Conservation (phyloP, 2,329 filamentous ascomycete genomes). For the Penicillium oxalicum region DNA sequence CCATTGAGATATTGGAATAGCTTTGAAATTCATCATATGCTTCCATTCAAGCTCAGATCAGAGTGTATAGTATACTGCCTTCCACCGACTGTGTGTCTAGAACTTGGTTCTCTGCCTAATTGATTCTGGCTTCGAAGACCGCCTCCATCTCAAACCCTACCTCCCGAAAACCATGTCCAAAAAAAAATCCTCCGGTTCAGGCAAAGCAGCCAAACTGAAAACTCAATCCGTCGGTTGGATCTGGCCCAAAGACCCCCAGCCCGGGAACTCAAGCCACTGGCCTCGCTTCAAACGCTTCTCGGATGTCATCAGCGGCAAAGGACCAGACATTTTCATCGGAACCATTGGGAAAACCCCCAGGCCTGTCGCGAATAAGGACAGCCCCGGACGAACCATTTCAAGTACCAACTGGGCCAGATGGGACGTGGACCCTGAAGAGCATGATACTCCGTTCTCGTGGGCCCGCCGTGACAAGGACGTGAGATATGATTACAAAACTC, state of each 20-base stretch:
- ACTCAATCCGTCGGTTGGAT: conserved; percentile 24
- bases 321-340: conserved; percentile 41
- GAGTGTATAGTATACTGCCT: too few species aligned
- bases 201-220: neutral
- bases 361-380: neutral
- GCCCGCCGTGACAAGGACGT: conserved; percentile 16
- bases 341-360: conserved; percentile 12
- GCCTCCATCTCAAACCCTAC: too few species aligned
- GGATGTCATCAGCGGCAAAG: conserved; percentile 35
- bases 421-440: conserved; percentile 4
- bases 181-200: neutral
- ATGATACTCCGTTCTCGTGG: conserved; percentile 13
- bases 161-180: neutral
- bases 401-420: conserved; percentile 14
- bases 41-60: too few species aligned
- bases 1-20: too few species aligned
- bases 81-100: too few species aligned
- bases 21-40: too few species aligned
- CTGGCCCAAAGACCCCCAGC: conserved; percentile 36
- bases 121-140: too few species aligned
- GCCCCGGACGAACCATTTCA: neutral
- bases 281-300: conserved; percentile 27
- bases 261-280: conserved; percentile 29
- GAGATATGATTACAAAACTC: conserved; percentile 30
- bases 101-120: too few species aligned